These are phyloP conservation scores for Taiozyma sp. DNA, from an alignment of 1,139 yeast species.

Conservation along the genomic window DNA sequence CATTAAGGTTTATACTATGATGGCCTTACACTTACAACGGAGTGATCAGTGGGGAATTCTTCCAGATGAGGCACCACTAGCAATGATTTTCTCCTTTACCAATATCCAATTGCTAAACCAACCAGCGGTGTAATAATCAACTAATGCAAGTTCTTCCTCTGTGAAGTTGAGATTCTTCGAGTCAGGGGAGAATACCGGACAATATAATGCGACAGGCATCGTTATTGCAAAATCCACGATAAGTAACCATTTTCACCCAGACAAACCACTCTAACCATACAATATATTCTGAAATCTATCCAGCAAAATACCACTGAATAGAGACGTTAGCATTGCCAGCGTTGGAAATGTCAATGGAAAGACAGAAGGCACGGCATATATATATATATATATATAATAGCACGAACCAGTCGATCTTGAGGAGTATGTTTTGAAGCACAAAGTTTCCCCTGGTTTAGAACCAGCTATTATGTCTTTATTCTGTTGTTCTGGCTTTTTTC, in stretches of 20 bases:
- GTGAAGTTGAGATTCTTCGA: constrained; percentile 25
- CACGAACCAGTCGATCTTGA: constrained; percentile 9
- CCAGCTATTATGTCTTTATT: no score
- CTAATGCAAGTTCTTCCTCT: constrained; percentile 23
- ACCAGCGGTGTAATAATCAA: constrained; percentile 31
- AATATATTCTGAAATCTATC: constrained; percentile 27
- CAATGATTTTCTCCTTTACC: constrained; percentile 32
- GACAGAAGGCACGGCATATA: constrained; percentile 6
- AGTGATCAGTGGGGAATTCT: not conserved
- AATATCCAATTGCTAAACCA: constrained; percentile 28
- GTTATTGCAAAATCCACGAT: constrained; percentile 50
- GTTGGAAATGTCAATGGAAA: constrained; percentile 39
- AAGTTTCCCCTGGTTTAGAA: no score
- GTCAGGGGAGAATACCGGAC: constrained; percentile 47
- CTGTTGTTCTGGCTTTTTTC: no score
- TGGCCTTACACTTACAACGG: not conserved
- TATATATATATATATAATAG: constrained; percentile 2
- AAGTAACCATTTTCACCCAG: constrained; percentile 63
- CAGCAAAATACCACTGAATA: constrained; percentile 34
- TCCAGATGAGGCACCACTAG: constrained; percentile 8
- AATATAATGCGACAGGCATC: constrained; percentile 44
- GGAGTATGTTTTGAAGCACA: not conserved
- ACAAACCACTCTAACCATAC: constrained; percentile 40
- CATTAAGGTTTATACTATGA: not conserved
- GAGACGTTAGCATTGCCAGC: constrained; percentile 39